phyloP scores from a whole-genome alignment of 192 early-diverging fungal genomes.

The Dispira simplex region DNA sequence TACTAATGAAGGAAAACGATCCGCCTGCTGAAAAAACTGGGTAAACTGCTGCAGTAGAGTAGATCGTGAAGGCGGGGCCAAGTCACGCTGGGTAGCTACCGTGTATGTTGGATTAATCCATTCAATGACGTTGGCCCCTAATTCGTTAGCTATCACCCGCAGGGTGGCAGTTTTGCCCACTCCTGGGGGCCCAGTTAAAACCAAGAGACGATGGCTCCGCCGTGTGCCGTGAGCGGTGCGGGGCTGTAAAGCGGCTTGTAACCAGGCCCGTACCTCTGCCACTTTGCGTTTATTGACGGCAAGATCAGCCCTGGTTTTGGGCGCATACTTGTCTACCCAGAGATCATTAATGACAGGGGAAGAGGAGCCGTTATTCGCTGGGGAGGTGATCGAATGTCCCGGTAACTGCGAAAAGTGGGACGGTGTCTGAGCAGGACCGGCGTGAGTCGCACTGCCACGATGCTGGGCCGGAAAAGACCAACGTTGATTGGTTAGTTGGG shows the following conservation, averaged over 20 bases:
- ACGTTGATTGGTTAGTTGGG: too few relatives aligned
- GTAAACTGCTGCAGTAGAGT: conserved; percentile 32
- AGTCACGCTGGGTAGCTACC: not conserved
- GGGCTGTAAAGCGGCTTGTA: conserved; percentile 18
- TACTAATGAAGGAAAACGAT: conserved; percentile 25
- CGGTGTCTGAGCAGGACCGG: too few relatives aligned
- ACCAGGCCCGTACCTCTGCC: conserved; percentile 35
- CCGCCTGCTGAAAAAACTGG: conserved; percentile 34
- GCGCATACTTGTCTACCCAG: conserved; percentile 15
- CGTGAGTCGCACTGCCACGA: too few relatives aligned
- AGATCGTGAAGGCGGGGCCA: conserved; percentile 10
- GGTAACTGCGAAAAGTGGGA: too few relatives aligned
- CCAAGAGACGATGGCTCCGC: conserved; percentile 26
- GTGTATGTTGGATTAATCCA: conserved; percentile 40
- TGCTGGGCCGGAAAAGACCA: too few relatives aligned
- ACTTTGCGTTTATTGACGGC: conserved; percentile 33
- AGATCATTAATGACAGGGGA: not conserved
- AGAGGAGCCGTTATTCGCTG: too few relatives aligned
- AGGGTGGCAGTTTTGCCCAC: conserved; percentile 45
- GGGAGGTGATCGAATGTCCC: too few relatives aligned
- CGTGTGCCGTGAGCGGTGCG: not conserved
- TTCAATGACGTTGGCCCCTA: conserved; percentile 35
- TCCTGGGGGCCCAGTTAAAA: conserved; percentile 47
- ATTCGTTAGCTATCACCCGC: conserved; percentile 32
- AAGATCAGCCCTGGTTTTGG: conserved; percentile 20